A percentile compares a stretch with the other conserved stretches of the same genome.
Evolutionary conservation across 441 rosid species (phyloP).

Genomic region (Gossypium aridum): DNA sequence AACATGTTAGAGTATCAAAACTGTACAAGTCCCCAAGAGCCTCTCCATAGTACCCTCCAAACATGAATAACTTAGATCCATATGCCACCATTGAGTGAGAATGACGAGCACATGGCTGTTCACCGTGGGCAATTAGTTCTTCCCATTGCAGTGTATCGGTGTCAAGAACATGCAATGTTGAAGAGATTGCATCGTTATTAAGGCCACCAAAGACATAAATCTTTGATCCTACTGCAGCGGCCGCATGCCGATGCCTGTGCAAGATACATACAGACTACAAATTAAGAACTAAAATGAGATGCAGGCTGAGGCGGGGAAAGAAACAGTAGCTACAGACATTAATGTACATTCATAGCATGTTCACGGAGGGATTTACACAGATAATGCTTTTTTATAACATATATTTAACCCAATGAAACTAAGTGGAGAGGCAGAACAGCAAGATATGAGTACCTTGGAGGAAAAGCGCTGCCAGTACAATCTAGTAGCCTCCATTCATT

Average conservation of each 20-base stretch:
- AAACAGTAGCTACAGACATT: background rate
- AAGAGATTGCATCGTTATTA: conserved; percentile 42
- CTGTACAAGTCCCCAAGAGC: conserved; percentile 76
- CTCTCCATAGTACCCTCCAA: conserved; percentile 81
- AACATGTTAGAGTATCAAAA: conserved; percentile 49
- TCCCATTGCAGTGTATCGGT: conserved; percentile 55
- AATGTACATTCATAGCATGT: background rate
- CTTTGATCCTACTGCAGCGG: conserved; percentile 61
- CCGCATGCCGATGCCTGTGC: conserved; percentile 86
- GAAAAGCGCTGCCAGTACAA: conserved; percentile 51
- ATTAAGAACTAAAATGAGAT: conserved; percentile 8
- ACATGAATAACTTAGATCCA: conserved; percentile 54
- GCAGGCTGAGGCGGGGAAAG: background rate
- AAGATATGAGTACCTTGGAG: conserved; percentile 43
- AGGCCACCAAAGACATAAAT: conserved; percentile 85
- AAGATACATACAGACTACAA: conserved; percentile 9
- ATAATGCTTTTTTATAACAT: background rate
- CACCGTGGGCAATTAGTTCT: conserved; percentile 47
- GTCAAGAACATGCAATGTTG: conserved; percentile 55
- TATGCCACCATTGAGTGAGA: conserved; percentile 83
- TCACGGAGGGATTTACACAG: conserved; percentile 9
- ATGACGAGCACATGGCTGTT: conserved; percentile 77
- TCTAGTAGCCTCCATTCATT: conserved; percentile 51
- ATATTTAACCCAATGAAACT: background rate
- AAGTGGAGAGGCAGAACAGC: background rate